A percentile compares a stretch with the other conserved stretches of the same genome.
Conservation (phyloP, 2,329 filamentous ascomycete genomes). For the Xylariomycetidae sp. region DNA sequence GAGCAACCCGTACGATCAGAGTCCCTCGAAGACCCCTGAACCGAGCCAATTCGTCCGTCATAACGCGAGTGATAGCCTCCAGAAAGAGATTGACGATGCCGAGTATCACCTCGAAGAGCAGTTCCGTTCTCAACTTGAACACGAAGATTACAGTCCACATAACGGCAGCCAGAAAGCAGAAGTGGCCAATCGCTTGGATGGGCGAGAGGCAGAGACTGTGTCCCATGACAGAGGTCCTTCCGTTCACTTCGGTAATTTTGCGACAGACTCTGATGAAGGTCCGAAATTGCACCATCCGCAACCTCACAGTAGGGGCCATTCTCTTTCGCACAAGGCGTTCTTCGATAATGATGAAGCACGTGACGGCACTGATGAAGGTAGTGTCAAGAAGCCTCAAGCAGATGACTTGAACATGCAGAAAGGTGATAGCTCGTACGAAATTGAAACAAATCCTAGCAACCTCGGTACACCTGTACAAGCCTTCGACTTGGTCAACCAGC, state of each 20-base stretch:
- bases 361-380: slow-evolving; percentile 32
- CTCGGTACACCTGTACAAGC: slow-evolving; percentile 58
- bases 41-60: slow-evolving; percentile 47
- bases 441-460: slow-evolving; percentile 71
- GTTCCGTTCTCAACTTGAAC: slow-evolving; percentile 72
- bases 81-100: slow-evolving; percentile 79
- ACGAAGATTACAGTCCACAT: slow-evolving; percentile 70
- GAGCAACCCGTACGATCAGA: slow-evolving; percentile 38
- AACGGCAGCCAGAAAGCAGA: slow-evolving; percentile 35
- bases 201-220: slow-evolving; percentile 15
- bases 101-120: slow-evolving; percentile 82
- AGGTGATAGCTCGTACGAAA: slow-evolving; percentile 55
- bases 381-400: slow-evolving; percentile 32
- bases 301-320: slow-evolving; percentile 70
- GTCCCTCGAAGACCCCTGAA: slow-evolving; percentile 51
- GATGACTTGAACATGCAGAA: slow-evolving; percentile 35
- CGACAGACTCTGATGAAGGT: slow-evolving; percentile 47
- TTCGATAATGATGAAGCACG: slow-evolving; percentile 48
- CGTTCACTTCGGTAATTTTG: slow-evolving; percentile 48
- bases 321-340: slow-evolving; percentile 63
- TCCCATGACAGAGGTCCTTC: slow-evolving; percentile 40
- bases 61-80: slow-evolving; percentile 71
- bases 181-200: slow-evolving; percentile 13
- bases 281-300: slow-evolving; percentile 66
- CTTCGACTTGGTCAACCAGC: slow-evolving; percentile 42